Evolutionary conservation across 805 yeast genomes (phyloP), one percentile per base, ranked within the genome.

Genomic region (Tetrapisispora fleetii): DNA sequence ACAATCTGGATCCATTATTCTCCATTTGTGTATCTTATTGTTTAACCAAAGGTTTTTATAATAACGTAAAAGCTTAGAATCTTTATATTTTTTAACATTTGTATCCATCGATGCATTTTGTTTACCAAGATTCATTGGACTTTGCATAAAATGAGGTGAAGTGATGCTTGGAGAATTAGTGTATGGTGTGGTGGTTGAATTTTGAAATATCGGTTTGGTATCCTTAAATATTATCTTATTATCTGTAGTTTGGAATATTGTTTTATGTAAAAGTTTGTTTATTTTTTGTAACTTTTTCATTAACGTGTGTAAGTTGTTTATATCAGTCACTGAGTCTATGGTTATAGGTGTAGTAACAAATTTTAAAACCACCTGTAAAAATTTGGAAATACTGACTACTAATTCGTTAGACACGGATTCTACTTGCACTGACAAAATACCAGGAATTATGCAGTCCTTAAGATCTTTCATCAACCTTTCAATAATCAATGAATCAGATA

Each of bases 1-100:
- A 46, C 70, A 69, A 21, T 60, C 62, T 2, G 59, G 36, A 27
- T 57, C 55, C 28, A 59, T 58, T 0, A 66, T 54, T 16, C 57
- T 57, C 73, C 73, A 71, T n/a, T 63, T 60, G 33, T 58, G 51
- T 1, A 71, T 59, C 16, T 65, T 63, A 35, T 60, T 59, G 48
- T 68, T 69, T 21, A 71, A 55, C 75, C 75, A 71, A 4, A 71
- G 56, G 37, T 65, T 65, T 46, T 65, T 65, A 44, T 62, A 65
- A 47, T 60, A 65, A 14, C 67, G 59, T 37, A 59, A 47, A 36
- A 65, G 50, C 45, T 62, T 63, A 47, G 61, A 48, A 44, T 63
- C 64, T 42, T 59, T 59, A 43, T 59, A 59, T 45, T 58, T 57
- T 2, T 46, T 45, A 1, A 52, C 47, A 14, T 32, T 22, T 11